Base-by-base conservation (phyloP, 2,329 filamentous ascomycete species). In the Neophaeococcomyces aloes region DNA sequence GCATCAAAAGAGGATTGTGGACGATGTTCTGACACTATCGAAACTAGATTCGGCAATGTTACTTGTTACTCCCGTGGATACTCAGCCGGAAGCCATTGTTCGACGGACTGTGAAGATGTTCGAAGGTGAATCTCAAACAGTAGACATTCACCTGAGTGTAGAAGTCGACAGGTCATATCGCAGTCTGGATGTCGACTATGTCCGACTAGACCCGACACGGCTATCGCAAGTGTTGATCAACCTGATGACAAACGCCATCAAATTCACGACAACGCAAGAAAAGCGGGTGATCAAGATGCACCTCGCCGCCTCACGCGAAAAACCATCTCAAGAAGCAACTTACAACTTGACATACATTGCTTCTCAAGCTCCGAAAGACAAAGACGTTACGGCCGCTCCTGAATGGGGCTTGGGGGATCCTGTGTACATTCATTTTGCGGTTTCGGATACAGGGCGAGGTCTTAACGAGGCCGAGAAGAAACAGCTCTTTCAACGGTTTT, bases 221-320 rank as follows among this genome's bases (percentile, higher is more conserved):
- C 77, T 89, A 38, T 73, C 83, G 40, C 84, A 89, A 60, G 81
- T 88, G 1, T 67, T 88, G 3, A 86, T 89, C 59, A 89, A 89
- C 54, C 70, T 89, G 1, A 74, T 84, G 7, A 85, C 83, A 6
- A 89, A 89, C 55, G 82, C 83, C 0, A 79, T 89, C 60, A 89
- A 89, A 55, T 89, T 88, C 57, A 89, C 85, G 14, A 68, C 70
- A 13, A 74, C 67, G 10, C 72, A 78, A 6, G 53, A 56, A n/a
- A 50, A 48, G 13, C 54, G 58, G 18, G 47, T 40, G 1, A 74
- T 77, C 44, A 69, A 65, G 7, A 71, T 78, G 18, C 69, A 69
- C 3, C 61, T 78, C n/a, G 71, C 65, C 7, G 74, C 73, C 2
- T 69, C 70, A 3, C 58, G 46, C 3, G 51, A 63, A 14, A 63